These are phyloP conservation scores for Allomyces macrogynus DNA, from an alignment of 192 early-diverging fungal species.

Conservation along the genomic window DNA sequence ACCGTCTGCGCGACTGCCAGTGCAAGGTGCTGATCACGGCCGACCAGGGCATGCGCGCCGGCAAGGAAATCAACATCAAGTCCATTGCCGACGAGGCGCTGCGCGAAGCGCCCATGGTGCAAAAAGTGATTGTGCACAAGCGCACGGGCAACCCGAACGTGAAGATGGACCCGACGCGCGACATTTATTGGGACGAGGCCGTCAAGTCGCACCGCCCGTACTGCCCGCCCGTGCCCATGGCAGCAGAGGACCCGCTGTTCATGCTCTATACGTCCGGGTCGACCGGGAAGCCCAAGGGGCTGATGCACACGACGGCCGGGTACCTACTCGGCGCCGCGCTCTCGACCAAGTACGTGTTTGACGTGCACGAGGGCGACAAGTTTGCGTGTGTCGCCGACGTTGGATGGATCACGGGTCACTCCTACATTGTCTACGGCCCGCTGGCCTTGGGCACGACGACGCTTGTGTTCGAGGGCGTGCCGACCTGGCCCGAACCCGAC, in stretches of 20 bases:
- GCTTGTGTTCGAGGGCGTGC: slow-evolving; percentile 82
- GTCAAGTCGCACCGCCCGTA: slow-evolving; percentile 59
- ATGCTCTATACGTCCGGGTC: slow-evolving; percentile 86
- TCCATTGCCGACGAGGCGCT: slow-evolving; percentile 84
- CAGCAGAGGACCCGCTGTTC: slow-evolving; percentile 82
- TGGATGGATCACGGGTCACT: slow-evolving; percentile 72
- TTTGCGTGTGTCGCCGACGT: slow-evolving; percentile 91
- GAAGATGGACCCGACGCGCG: slow-evolving; percentile 50
- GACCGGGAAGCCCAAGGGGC: slow-evolving; percentile 79
- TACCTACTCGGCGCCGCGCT: slow-evolving; percentile 73
- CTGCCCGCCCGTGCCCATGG: slow-evolving; percentile 69
- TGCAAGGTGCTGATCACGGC: slow-evolving; percentile 76
- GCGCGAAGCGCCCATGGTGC: slow-evolving; percentile 52
- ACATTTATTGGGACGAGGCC: slow-evolving; percentile 92
- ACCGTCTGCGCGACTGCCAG: slow-evolving; percentile 67
- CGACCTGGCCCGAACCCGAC: slow-evolving; percentile 59
- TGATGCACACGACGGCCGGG: slow-evolving; percentile 82
- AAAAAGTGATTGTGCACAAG: slow-evolving; percentile 73
- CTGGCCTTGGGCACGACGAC: slow-evolving; percentile 69
- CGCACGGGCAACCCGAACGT: slow-evolving; percentile 63
- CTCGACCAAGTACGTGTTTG: slow-evolving; percentile 85
- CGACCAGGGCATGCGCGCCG: slow-evolving; percentile 82
- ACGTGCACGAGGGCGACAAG: slow-evolving; percentile 69
- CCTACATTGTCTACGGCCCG: slow-evolving; percentile 87
- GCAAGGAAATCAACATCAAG: slow-evolving; percentile 73